Evolutionary conservation across 192 early-diverging fungal species (phyloP).

Genomic region (Haplosporangium gracile): DNA sequence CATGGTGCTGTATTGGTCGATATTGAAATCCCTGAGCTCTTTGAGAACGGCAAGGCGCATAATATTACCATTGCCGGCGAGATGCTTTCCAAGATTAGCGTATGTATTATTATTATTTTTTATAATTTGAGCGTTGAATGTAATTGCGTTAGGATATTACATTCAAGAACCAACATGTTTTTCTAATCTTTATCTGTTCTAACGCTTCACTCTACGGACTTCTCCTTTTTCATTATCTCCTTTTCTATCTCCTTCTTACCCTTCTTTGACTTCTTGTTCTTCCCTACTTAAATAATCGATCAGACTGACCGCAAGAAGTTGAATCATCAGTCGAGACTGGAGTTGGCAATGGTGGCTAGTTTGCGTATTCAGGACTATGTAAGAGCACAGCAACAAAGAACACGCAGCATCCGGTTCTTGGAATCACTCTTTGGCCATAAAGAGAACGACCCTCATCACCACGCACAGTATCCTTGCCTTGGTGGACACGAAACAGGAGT

Average conservation of each 20-base stretch:
- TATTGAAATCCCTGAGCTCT: conserved; percentile 72
- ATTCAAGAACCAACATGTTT: no score
- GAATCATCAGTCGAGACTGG: conserved; percentile 60
- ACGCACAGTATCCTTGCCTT: conserved; percentile 24
- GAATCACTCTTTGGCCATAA: conserved; percentile 60
- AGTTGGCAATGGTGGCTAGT: conserved; percentile 47
- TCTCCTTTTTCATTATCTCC: not conserved
- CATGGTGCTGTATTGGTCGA: conserved; percentile 74
- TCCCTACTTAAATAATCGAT: not conserved
- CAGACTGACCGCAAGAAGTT: conserved; percentile 51
- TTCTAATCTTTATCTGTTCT: no score
- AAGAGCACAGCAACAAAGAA: conserved; percentile 64
- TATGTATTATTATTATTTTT: not conserved
- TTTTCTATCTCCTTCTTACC: not conserved
- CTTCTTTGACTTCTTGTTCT: not conserved
- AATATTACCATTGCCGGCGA: conserved; percentile 74
- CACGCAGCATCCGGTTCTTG: conserved; percentile 67
- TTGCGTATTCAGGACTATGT: conserved; percentile 64
- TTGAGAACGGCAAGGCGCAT: conserved; percentile 70
- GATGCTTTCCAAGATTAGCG: conserved; percentile 55
- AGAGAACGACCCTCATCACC: conserved; percentile 20
- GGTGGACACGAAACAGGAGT: conserved; percentile 13
- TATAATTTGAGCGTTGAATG: not conserved
- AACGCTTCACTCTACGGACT: no score
- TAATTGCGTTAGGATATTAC: not conserved